phyloP scores from a whole-genome alignment of 306 rosid species.

The Medicago ruthenica region DNA sequence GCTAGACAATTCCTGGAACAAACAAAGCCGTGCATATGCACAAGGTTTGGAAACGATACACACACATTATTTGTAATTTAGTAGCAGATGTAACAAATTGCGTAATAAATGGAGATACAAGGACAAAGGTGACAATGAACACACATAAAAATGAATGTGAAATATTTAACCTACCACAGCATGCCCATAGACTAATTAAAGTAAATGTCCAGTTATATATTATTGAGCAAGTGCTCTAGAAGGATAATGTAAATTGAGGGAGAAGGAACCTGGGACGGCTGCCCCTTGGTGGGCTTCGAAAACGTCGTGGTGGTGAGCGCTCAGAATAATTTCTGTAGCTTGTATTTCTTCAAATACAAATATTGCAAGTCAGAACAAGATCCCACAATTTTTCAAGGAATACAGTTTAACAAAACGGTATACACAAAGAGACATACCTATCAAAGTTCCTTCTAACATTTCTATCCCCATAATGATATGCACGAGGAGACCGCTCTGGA shows the following conservation, averaged over 20 bases:
- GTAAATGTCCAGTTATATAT: constrained; percentile 18
- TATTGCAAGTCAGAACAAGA: constrained; percentile 40
- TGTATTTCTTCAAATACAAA: constrained; percentile 65
- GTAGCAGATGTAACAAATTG: background rate
- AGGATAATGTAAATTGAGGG: constrained; percentile 13
- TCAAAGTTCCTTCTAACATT: constrained; percentile 68
- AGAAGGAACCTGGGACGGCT: constrained; percentile 73
- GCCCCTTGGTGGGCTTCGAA: constrained; percentile 73
- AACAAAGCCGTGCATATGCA: background rate
- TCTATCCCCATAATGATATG: constrained; percentile 65
- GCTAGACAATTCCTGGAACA: constrained; percentile 6
- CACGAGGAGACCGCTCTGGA: constrained; percentile 63
- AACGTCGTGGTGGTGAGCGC: constrained; percentile 69
- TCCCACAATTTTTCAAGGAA: constrained; percentile 8
- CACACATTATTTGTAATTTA: background rate
- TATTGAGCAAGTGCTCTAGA: constrained; percentile 18
- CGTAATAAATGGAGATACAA: background rate
- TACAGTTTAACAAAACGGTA: constrained; percentile 21
- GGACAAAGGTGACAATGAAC: background rate
- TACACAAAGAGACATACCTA: constrained; percentile 56
- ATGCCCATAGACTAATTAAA: background rate
- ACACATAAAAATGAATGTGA: constrained; percentile 24
- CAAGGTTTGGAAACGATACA: background rate
- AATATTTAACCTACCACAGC: constrained; percentile 32
- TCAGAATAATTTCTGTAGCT: constrained; percentile 68